Base-by-base conservation (phyloP, 768 basidiomycete species). In the Panus rudis region DNA sequence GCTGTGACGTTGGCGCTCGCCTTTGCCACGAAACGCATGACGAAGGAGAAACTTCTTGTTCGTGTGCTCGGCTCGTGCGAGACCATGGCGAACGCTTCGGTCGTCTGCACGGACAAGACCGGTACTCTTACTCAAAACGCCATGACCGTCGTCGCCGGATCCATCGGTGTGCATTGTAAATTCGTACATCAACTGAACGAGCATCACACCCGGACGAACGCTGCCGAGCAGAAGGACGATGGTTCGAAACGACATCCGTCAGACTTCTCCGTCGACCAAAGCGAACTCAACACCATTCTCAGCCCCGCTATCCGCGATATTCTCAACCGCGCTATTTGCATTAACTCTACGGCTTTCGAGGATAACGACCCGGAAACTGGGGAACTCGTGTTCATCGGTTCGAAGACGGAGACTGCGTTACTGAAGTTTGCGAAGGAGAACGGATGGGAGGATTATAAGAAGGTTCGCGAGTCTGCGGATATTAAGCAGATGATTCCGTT, bases 11-110 rank as follows among this genome's bases (percentile, higher is more conserved):
- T 99, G 37, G 96, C 96, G 0, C 71, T 99, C 24, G 90, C 96
- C 1, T 99, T 98, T 57, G 96, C 94, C 0, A 99, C 96, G 37
- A 92, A 88, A 55, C 84, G 94, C n/a, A 98, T 98, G 96, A 89
- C 93, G 7, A 76, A 83, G 56, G 87, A 92, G 63, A 96, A 96
- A 41, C 72, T 98, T 0, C 79, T 99, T 32, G 96, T 98, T 23
- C 92, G 94, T 42, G 89, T 97, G 4, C 78, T 99, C 25, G 89
- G 89, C 6, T 92, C 92, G 11, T 98, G 94, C 63, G 96, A 99
- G 67, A 98, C 92, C 0, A 98, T 98, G 94, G 94, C 89, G 17
- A 97, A 97, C 54, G 89, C 94, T 4, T 93, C 87, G 17, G 92
- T 97, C 46, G 78, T 97, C 3, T 92, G 91, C 65, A 93, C 92